These are phyloP conservation scores for Boletus vinaceobasis DNA, from an alignment of 768 basidiomycete genomes.

Conservation along the genomic window DNA sequence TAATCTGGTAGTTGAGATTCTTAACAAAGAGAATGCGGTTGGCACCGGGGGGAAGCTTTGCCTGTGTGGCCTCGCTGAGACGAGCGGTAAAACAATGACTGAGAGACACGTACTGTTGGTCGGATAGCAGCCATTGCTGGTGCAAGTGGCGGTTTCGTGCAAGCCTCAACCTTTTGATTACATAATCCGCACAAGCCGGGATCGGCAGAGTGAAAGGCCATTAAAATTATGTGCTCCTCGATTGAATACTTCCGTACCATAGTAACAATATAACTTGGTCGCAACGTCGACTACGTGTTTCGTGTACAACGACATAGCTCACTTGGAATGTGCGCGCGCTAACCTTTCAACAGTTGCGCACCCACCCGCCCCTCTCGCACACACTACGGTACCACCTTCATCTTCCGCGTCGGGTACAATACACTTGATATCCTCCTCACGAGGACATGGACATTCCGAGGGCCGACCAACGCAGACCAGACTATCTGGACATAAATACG, in stretches of 20 bases:
- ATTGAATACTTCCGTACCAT: background rate
- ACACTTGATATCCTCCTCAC: slow-evolving; percentile 74
- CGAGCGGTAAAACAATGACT: background rate
- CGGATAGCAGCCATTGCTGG: slow-evolving; percentile 59
- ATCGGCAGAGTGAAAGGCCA: background rate
- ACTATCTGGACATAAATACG: slow-evolving; percentile 74
- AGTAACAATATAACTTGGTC: background rate
- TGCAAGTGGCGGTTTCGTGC: slow-evolving; percentile 4
- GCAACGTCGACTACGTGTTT: background rate
- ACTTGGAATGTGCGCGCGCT: slow-evolving; percentile 7
- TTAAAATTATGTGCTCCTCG: background rate
- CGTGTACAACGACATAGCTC: background rate
- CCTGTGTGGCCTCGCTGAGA: slow-evolving; percentile 36
- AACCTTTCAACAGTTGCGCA: slow-evolving; percentile 62
- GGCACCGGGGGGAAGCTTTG: slow-evolving; percentile 88
- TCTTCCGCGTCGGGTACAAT: slow-evolving; percentile 59
- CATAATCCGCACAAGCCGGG: slow-evolving; percentile 11
- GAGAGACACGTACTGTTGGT: slow-evolving; percentile 50
- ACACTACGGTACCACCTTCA: slow-evolving; percentile 59
- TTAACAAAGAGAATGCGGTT: slow-evolving; percentile 92
- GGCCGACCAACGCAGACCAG: slow-evolving; percentile 55
- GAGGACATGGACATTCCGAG: slow-evolving; percentile 75
- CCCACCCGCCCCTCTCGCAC: slow-evolving; percentile 61
- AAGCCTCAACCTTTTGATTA: slow-evolving; percentile 9
- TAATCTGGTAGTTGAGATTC: slow-evolving; percentile 90